phyloP scores from a whole-genome alignment of 345 rosid species.

The Euphorbia tirucalli region DNA sequence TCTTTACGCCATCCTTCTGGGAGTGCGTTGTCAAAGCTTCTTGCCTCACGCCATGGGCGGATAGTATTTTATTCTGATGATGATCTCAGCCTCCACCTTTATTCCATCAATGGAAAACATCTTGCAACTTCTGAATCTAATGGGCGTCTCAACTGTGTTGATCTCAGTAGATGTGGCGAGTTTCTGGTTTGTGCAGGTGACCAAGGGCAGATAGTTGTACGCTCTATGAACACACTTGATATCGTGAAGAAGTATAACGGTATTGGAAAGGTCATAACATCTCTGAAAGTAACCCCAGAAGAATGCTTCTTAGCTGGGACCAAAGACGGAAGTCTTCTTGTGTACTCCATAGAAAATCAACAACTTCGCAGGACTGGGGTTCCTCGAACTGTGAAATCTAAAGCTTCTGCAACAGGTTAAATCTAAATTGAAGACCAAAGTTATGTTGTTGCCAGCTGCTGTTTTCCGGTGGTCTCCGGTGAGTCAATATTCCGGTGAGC shows the following conservation, averaged over 20 bases:
- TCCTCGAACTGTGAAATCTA: constrained; percentile 51
- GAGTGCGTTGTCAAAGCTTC: constrained; percentile 76
- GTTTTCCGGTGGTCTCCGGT: constrained; percentile 26
- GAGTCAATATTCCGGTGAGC: not conserved
- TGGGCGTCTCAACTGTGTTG: constrained; percentile 87
- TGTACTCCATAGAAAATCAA: constrained; percentile 82
- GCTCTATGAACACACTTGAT: constrained; percentile 89
- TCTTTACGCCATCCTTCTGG: constrained; percentile 84
- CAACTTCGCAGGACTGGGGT: constrained; percentile 53
- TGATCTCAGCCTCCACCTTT: constrained; percentile 87
- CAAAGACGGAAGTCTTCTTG: constrained; percentile 89
- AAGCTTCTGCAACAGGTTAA: constrained; percentile 41
- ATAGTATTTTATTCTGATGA: constrained; percentile 77
- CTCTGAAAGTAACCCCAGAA: constrained; percentile 77
- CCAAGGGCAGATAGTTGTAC: constrained; percentile 88
- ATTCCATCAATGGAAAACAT: constrained; percentile 90
- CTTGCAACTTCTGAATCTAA: constrained; percentile 86
- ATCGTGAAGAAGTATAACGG: constrained; percentile 69
- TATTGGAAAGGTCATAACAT: constrained; percentile 75
- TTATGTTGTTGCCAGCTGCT: constrained; percentile 8
- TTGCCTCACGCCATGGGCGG: constrained; percentile 79
- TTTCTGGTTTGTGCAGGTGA: constrained; percentile 92
- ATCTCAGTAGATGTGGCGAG: constrained; percentile 82
- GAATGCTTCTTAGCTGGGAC: constrained; percentile 96
- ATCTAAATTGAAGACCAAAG: constrained; percentile 15